Base-by-base conservation (phyloP, 441 rosid species). In the Rhodomyrtus psidioides region DNA sequence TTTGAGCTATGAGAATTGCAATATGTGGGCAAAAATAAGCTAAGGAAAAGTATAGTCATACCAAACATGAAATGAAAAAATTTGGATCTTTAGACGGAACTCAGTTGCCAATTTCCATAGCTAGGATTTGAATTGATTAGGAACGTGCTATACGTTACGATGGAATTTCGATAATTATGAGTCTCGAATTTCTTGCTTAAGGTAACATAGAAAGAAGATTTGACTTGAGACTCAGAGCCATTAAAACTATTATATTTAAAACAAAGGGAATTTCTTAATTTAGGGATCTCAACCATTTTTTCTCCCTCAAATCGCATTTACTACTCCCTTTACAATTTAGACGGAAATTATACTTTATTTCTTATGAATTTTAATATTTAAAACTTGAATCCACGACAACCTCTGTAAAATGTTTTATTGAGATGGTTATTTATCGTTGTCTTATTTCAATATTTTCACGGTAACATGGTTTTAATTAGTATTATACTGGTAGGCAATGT, bases 311-410 rank as follows among this genome's bases (percentile, higher is more conserved):
- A 9, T 65, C 9, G 4, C 7, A 17, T 34, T 62, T 17, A 30
- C 8, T 30, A 14, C 19, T 3, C 0, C 14, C 2, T 27, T 14
- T 27, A 30, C 8, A 62, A 17, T 6, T 34, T 0, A 62, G 58
- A 23, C 13, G 17, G 19, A 6, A 30, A 62, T 62, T 30, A 24
- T 30, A 17, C 3, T 17, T 27, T 8, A 60, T 60, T 28, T 60
- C 23, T 60, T 28, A 8, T 4, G 1, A 15, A 60, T 27, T 28
- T 60, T 21, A 28, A 15, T 27, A 27, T 28, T 59, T 60, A 60
- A 16, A 60, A 16, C 39, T 60, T 23, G 1, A 27, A 60, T 28
- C 10, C 30, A 8, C 7, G 16, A 60, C 42, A 7, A 4, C 12
- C 42, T 60, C 4, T 5, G 0, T 60, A 60, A 60, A 60, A 60